Conservation (phyloP, 306 rosid species). For the Hippophae tibetana region DNA sequence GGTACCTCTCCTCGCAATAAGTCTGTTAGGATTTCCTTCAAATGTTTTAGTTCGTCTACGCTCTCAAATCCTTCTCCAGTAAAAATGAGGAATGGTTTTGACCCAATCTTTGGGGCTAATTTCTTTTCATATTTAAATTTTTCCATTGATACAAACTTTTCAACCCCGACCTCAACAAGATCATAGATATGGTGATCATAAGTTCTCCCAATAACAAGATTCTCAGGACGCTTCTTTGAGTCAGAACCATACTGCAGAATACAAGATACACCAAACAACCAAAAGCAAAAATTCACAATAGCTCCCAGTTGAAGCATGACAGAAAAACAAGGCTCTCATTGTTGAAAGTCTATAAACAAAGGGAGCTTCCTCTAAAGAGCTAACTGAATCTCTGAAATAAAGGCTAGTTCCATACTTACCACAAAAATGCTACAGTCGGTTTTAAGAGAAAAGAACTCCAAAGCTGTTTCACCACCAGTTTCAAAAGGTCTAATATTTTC, state of each 20-base stretch:
- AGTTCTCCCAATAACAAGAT: slow-evolving; percentile 74
- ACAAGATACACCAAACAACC: slow-evolving; percentile 1
- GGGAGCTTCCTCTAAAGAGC: neutral
- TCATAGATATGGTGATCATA: slow-evolving; percentile 87
- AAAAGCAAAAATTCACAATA: neutral
- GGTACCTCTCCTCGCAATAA: slow-evolving; percentile 78
- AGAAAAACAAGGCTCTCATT: too few relatives aligned
- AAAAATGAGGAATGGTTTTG: slow-evolving; percentile 75
- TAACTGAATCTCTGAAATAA: neutral
- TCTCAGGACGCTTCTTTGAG: slow-evolving; percentile 91
- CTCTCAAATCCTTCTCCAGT: slow-evolving; percentile 85
- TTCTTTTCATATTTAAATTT: slow-evolving; percentile 64
- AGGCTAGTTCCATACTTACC: slow-evolving; percentile 26
- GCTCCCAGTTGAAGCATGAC: too few relatives aligned
- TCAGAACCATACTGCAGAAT: slow-evolving; percentile 83
- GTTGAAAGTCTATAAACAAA: too few relatives aligned
- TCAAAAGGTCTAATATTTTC: slow-evolving; percentile 78
- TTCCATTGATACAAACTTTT: slow-evolving; percentile 60
- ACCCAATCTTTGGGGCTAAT: slow-evolving; percentile 61
- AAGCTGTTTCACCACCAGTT: slow-evolving; percentile 71
- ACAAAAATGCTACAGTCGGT: slow-evolving; percentile 87
- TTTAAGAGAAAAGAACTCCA: slow-evolving; percentile 80
- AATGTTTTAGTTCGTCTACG: slow-evolving; percentile 59
- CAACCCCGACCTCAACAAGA: slow-evolving; percentile 81
- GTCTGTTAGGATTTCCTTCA: slow-evolving; percentile 83